Conservation (phyloP, 306 rosid genomes). For the Morella rubra region DNA sequence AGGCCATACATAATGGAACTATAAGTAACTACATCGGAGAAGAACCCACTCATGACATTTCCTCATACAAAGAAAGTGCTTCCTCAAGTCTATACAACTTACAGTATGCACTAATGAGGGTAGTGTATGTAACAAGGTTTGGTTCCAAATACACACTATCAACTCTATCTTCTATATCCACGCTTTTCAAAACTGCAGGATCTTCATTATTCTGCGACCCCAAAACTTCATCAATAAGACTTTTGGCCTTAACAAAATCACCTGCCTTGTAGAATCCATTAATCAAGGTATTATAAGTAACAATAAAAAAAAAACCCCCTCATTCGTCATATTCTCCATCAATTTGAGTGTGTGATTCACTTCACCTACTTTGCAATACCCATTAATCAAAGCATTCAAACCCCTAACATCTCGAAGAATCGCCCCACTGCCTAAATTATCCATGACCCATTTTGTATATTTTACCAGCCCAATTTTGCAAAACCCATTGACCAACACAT, state of each 20-base stretch:
- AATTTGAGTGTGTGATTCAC: conserved; percentile 47
- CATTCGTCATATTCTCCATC: conserved; percentile 43
- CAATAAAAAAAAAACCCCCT: too few relatives aligned
- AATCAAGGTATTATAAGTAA: too few relatives aligned
- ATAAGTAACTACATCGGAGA: conserved; percentile 72
- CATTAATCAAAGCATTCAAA: conserved; percentile 57
- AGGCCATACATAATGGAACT: conserved; percentile 69
- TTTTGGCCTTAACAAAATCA: conserved; percentile 48
- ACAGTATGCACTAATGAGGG: conserved; percentile 54
- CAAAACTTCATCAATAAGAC: conserved; percentile 46
- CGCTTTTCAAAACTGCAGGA: conserved; percentile 17
- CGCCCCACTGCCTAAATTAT: conserved; percentile 52
- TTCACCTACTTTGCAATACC: conserved; percentile 64
- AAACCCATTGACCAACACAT: conserved; percentile 62
- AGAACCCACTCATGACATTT: conserved; percentile 63
- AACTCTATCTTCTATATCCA: conserved; percentile 20
- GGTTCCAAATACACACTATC: conserved; percentile 43
- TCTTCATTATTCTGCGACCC: conserved; percentile 32
- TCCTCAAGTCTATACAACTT: conserved; percentile 54
- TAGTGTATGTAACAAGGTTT: conserved; percentile 57
- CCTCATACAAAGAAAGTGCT: conserved; percentile 63
- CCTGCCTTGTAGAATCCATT: conserved; percentile 51
- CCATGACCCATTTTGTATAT: conserved; percentile 56
- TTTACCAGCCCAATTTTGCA: conserved; percentile 55
- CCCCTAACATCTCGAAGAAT: conserved; percentile 49